phyloP scores from a whole-genome alignment of 257 asterid genomes.

The Capsicum rhomboideum region DNA sequence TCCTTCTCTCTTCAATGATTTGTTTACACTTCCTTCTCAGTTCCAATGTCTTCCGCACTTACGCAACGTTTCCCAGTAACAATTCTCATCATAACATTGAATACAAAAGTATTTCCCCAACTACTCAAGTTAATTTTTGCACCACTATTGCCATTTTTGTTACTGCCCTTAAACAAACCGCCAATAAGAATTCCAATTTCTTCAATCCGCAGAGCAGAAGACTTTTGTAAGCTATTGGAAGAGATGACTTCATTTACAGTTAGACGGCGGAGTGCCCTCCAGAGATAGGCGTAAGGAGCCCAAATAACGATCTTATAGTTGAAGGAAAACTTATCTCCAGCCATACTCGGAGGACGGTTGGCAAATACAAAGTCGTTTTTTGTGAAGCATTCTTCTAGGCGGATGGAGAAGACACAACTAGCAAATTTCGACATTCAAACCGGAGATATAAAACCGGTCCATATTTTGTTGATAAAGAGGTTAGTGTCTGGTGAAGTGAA shows the following conservation, averaged over 20 bases:
- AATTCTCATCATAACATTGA: slow-evolving; percentile 28
- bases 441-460: slow-evolving; percentile 40
- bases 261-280: slow-evolving; percentile 33
- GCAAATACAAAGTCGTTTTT: slow-evolving; percentile 41
- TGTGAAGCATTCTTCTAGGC: slow-evolving; percentile 53
- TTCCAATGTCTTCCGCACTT: slow-evolving; percentile 23
- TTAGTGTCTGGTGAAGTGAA: slow-evolving; percentile 22
- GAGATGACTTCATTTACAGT: slow-evolving; percentile 28
- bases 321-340: slow-evolving; percentile 26
- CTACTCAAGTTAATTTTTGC: slow-evolving; percentile 23
- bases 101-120: slow-evolving; percentile 10
- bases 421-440: slow-evolving; percentile 24
- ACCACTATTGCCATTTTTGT: neutral
- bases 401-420: slow-evolving; percentile 42
- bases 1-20: slow-evolving; percentile 12
- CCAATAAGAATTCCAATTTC: slow-evolving; percentile 16
- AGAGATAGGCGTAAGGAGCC: slow-evolving; percentile 32
- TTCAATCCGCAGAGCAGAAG: slow-evolving; percentile 29
- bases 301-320: slow-evolving; percentile 12
- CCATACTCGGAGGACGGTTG: slow-evolving; percentile 25
- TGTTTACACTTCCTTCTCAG: slow-evolving; percentile 25
- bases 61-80: slow-evolving; percentile 27
- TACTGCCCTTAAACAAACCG: neutral
- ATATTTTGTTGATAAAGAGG: slow-evolving; percentile 23
- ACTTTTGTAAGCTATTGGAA: slow-evolving; percentile 21